A percentile compares a stretch with the other conserved stretches of the same genome.
These are phyloP conservation scores for Ascochyta fabae DNA, from an alignment of 2,329 filamentous ascomycete genomes.

Conservation along the genomic window DNA sequence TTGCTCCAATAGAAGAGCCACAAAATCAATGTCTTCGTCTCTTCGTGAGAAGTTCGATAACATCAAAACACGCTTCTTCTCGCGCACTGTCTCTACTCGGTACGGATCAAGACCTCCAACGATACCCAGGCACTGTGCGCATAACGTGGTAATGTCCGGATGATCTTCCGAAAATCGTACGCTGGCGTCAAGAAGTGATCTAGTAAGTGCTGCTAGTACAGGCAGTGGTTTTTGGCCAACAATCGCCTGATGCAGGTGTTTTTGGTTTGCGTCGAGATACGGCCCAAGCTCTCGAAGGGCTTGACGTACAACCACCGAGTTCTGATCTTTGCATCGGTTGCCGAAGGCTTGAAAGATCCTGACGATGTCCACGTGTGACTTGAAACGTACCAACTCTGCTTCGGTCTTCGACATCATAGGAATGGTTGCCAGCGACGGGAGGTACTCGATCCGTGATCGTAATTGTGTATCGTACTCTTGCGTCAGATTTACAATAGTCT, in stretches of 20 bases:
- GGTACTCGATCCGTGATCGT: constrained; percentile 70
- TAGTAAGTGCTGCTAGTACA: constrained; percentile 72
- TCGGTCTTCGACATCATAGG: constrained; percentile 73
- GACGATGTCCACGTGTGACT: constrained; percentile 68
- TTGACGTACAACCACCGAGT: constrained; percentile 81
- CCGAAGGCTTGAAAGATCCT: constrained; percentile 74
- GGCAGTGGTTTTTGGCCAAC: constrained; percentile 83
- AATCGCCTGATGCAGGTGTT: constrained; percentile 77
- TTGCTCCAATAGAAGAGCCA: constrained; percentile 82
- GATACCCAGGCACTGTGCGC: constrained; percentile 82
- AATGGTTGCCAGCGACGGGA: constrained; percentile 80
- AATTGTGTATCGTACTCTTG: constrained; percentile 67
- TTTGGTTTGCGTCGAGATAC: constrained; percentile 76
- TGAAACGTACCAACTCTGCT: constrained; percentile 67
- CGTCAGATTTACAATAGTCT: constrained; percentile 70
- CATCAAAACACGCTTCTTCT: constrained; percentile 83
- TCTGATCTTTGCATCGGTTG: constrained; percentile 79
- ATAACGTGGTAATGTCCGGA: constrained; percentile 71
- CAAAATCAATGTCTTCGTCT: constrained; percentile 83
- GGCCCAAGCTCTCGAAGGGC: constrained; percentile 77
- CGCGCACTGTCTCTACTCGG: constrained; percentile 78
- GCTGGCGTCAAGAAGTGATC: constrained; percentile 83
- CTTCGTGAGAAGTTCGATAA: constrained; percentile 82
- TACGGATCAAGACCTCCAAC: constrained; percentile 94
- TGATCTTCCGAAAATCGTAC: constrained; percentile 77